Conservation (phyloP, 2,329 filamentous ascomycete genomes). For the Sporothrix humicola region DNA sequence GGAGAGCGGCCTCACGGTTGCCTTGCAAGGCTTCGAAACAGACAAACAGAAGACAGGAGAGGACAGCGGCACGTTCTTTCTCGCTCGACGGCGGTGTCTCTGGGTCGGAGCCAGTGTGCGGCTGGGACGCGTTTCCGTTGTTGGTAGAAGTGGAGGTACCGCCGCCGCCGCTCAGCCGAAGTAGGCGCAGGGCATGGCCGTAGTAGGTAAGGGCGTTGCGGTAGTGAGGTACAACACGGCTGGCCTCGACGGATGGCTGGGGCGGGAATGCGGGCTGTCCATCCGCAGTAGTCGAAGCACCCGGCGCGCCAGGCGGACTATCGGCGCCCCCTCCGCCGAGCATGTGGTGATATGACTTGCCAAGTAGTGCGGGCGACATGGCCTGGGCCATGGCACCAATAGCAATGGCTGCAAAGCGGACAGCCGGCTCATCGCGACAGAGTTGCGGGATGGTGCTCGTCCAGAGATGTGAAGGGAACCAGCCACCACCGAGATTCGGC, state of each 20-base stretch:
- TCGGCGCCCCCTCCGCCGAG: not conserved
- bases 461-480: constrained; percentile 48
- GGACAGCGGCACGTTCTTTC: constrained; percentile 43
- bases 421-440: constrained; percentile 44
- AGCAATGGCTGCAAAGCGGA: constrained; percentile 48
- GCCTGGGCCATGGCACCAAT: constrained; percentile 45
- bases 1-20: constrained; percentile 45
- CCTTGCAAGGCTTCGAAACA: constrained; percentile 49
- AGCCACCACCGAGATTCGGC: constrained; percentile 41
- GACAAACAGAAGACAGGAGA: constrained; percentile 49
- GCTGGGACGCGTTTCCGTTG: constrained; percentile 35
- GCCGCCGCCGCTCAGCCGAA: constrained; percentile 19
- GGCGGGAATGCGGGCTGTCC: not conserved
- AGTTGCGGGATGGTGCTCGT: constrained; percentile 46
- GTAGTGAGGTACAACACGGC: constrained; percentile 40
- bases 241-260: not conserved
- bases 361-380: constrained; percentile 33
- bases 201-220: constrained; percentile 47
- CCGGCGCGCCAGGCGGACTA: not conserved
- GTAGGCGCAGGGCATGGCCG: constrained; percentile 44
- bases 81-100: constrained; percentile 37
- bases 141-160: not conserved
- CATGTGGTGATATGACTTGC: constrained; percentile 31
- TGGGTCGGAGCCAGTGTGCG: not conserved
- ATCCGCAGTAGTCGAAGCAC: not conserved